Conservation (phyloP, 2,329 filamentous ascomycete species). For the Sporothrix luriei region DNA sequence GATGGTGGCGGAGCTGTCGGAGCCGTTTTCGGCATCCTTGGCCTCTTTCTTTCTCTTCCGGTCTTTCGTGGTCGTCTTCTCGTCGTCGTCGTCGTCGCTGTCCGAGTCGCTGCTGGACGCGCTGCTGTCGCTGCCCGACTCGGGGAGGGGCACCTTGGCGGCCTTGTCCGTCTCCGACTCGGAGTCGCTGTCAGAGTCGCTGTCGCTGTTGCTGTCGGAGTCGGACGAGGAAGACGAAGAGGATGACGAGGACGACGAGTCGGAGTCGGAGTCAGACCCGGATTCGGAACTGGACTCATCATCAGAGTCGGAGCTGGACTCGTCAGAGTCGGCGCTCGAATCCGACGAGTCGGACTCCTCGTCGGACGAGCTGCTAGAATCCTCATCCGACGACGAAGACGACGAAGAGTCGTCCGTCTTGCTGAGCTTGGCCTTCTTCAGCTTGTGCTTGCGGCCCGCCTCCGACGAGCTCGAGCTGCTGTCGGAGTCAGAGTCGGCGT, state of each 20-base stretch:
- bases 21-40: constrained; percentile 38
- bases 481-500: constrained; percentile 30
- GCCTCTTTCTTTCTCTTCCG: constrained; percentile 31
- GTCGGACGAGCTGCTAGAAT: background rate
- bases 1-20: constrained; percentile 53
- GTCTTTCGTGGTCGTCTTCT: constrained; percentile 29
- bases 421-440: constrained; percentile 36
- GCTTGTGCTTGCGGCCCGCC: constrained; percentile 35
- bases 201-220: constrained; percentile 32
- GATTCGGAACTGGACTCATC: constrained; percentile 22
- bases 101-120: constrained; percentile 26
- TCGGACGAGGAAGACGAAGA: constrained; percentile 39
- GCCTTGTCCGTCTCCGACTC: constrained; percentile 39
- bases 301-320: constrained; percentile 17
- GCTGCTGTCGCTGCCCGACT: constrained; percentile 40
- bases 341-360: constrained; percentile 36
- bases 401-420: constrained; percentile 30
- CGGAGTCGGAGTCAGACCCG: constrained; percentile 37
- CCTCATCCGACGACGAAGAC: constrained; percentile 24
- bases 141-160: constrained; percentile 41
- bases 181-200: constrained; percentile 35
- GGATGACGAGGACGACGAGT: constrained; percentile 35
- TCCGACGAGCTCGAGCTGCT: constrained; percentile 27
- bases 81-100: constrained; percentile 29
- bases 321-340: constrained; percentile 5